Evolutionary conservation across 306 rosid genomes (phyloP).

Genomic region (Gleditsia sinensis): DNA sequence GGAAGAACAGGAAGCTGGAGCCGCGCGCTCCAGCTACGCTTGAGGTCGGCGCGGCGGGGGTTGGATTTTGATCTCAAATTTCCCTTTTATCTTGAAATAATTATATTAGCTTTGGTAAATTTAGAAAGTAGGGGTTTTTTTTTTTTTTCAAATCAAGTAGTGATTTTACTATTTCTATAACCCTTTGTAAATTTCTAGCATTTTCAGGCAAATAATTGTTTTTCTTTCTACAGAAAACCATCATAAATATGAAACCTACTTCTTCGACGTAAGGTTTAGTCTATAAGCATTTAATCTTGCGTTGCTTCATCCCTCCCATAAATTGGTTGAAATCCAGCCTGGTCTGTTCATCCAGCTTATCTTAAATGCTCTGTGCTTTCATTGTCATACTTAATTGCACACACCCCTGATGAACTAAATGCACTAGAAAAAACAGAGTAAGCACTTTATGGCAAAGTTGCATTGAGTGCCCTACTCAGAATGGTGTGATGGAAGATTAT

Average conservation of each 20-base stretch:
- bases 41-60: constrained; percentile 83
- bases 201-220: constrained; percentile 32
- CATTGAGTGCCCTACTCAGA: too few species aligned
- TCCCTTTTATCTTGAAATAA: constrained; percentile 22
- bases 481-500: background rate
- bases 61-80: constrained; percentile 53
- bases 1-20: constrained; percentile 82
- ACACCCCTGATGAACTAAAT: background rate
- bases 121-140: constrained; percentile 10
- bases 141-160: too few species aligned
- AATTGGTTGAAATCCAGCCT: constrained; percentile 25
- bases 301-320: constrained; percentile 21
- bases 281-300: background rate
- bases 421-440: too few species aligned
- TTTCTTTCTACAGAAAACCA: too few species aligned
- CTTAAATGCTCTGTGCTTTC: background rate
- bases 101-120: constrained; percentile 33
- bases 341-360: constrained; percentile 34
- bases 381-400: background rate
- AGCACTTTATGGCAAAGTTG: too few species aligned
- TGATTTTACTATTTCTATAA: constrained; percentile 24
- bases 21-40: constrained; percentile 67
- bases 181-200: constrained; percentile 46
- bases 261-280: background rate
- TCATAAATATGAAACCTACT: too few species aligned